These are phyloP conservation scores for Paramecium caudatum DNA, from an alignment of 73 alveolate genomes.

Conservation along the genomic window DNA sequence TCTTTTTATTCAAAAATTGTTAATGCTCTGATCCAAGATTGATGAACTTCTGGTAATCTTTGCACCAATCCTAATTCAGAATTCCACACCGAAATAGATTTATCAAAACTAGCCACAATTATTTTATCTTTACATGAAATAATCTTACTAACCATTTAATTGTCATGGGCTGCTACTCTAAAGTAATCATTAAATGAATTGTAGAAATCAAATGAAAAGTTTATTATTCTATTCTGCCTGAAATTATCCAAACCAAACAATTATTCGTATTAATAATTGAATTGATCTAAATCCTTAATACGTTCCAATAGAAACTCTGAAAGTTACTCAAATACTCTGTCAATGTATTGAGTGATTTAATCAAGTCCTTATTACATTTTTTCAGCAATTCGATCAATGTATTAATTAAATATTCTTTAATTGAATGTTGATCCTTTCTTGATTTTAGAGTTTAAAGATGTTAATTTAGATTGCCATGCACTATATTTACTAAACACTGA, in stretches of 20 bases:
- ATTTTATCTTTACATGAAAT: background rate
- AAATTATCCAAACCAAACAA: background rate
- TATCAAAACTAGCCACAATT: constrained; percentile 35
- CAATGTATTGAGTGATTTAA: background rate
- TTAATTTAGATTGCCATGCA: background rate
- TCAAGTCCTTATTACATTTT: background rate
- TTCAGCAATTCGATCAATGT: background rate
- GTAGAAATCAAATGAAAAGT: background rate
- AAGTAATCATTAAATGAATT: background rate
- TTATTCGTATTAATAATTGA: background rate
- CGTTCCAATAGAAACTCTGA: background rate
- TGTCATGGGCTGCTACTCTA: background rate
- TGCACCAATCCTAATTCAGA: background rate
- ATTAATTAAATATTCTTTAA: background rate
- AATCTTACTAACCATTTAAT: constrained; percentile 4
- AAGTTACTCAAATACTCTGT: background rate
- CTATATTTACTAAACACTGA: background rate
- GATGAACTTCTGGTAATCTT: constrained; percentile 4
- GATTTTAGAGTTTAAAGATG: background rate
- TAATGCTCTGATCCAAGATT: constrained; percentile 29
- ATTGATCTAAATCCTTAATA: background rate
- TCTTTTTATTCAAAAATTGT: background rate
- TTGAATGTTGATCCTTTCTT: background rate
- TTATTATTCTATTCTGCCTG: background rate
- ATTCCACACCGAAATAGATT: constrained; percentile 24